Evolutionary conservation across 257 asterid species (phyloP).

Genomic region (Thymus quinquecostatus): DNA sequence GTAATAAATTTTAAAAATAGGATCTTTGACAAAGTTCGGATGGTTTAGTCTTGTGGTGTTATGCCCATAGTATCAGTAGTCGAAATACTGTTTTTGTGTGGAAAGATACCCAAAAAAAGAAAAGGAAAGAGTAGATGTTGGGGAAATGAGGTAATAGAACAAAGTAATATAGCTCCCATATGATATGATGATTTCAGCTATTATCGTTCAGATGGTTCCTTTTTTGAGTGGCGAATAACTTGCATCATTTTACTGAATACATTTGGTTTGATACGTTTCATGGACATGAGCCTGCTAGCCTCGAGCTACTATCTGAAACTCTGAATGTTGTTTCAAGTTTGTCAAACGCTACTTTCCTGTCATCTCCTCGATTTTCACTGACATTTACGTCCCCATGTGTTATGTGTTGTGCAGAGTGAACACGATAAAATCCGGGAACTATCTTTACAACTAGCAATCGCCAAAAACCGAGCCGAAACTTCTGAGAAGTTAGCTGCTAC

Average conservation of each 20-base stretch:
- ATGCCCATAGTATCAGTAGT: no score
- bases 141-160: no score
- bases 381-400: not conserved
- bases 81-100: no score
- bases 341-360: not conserved
- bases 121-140: no score
- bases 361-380: constrained; percentile 7
- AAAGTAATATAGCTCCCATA: no score
- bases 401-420: constrained; percentile 62
- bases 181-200: not conserved
- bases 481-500: constrained; percentile 61
- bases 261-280: not conserved
- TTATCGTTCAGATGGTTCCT: not conserved
- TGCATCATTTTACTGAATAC: no score
- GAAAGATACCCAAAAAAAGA: no score
- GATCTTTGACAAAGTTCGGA: no score
- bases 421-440: constrained; percentile 90
- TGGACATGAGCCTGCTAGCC: not conserved
- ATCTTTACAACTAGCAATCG: constrained; percentile 74
- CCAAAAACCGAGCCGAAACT: constrained; percentile 76
- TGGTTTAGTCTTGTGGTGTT: no score
- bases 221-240: not conserved
- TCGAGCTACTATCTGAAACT: not conserved
- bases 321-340: no score
- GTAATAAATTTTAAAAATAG: no score